These are phyloP conservation scores for Xylariales sp. DNA, from an alignment of 2,329 filamentous ascomycete genomes.

Conservation along the genomic window DNA sequence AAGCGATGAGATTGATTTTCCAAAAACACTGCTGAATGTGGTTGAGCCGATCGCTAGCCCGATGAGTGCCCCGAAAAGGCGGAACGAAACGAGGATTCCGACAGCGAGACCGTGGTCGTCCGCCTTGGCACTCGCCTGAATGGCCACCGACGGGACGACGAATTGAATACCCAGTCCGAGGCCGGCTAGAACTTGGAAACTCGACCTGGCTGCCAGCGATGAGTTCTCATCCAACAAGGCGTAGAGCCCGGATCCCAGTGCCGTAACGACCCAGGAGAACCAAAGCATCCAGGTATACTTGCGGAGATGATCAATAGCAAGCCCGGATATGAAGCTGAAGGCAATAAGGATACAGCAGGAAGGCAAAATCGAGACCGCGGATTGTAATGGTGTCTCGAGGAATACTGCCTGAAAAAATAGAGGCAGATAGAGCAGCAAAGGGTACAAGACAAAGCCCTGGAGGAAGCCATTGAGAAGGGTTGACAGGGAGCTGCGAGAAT, in stretches of 20 bases:
- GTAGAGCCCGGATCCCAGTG: constrained; percentile 16
- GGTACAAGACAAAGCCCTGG: constrained; percentile 25
- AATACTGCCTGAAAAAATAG: constrained; percentile 28
- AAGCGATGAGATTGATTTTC: constrained; percentile 10
- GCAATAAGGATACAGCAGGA: constrained; percentile 13
- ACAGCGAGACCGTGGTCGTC: constrained; percentile 29
- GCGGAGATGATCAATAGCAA: constrained; percentile 1
- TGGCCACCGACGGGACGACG: constrained; percentile 20
- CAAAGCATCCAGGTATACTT: constrained; percentile 17
- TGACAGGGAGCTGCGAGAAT: constrained; percentile 14
- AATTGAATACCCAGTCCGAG: constrained; percentile 14
- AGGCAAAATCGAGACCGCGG: constrained; percentile 24
- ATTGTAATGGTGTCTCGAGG: constrained; percentile 19
- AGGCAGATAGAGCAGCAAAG: constrained; percentile 25
- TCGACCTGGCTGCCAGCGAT: constrained; percentile 11
- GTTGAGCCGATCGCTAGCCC: constrained; percentile 29
- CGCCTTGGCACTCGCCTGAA: constrained; percentile 25
- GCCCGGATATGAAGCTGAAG: constrained; percentile 10
- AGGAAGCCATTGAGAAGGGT: constrained; percentile 21
- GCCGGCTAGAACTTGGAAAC: constrained; percentile 23
- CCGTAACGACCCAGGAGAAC: constrained; percentile 15
- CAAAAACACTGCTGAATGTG: constrained; percentile 27
- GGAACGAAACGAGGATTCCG: constrained; percentile 27
- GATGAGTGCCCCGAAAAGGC: constrained; percentile 30
- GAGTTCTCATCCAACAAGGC: constrained; percentile 12